Percentiles rank a stretch among this genome's conserved stretches.
These are phyloP conservation scores for Grigorovia humatica DNA, from an alignment of 805 yeast genomes.

Conservation along the genomic window DNA sequence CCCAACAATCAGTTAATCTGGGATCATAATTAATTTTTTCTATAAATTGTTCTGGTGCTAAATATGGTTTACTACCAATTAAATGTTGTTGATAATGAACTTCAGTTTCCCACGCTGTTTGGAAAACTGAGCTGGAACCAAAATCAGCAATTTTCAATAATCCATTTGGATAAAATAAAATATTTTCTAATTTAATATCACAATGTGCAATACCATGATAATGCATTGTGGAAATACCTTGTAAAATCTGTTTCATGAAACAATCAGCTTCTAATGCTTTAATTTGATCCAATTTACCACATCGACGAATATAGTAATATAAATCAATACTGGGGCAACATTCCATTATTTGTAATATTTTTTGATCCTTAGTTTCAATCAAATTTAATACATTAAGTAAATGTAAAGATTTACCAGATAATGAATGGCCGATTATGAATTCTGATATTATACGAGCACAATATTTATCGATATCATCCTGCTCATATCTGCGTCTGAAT, in stretches of 20 bases:
- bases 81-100: slow-evolving; percentile 62
- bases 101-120: slow-evolving; percentile 79
- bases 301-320: slow-evolving; percentile 43
- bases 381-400: slow-evolving; percentile 72
- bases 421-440: slow-evolving; percentile 73
- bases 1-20: slow-evolving; percentile 79
- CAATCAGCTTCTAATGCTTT: slow-evolving; percentile 73
- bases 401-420: slow-evolving; percentile 38
- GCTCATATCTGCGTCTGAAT: slow-evolving; percentile 70
- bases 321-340: slow-evolving; percentile 80
- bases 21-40: slow-evolving; percentile 55
- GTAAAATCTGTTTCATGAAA: slow-evolving; percentile 73
- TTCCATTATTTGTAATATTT: slow-evolving; percentile 87
- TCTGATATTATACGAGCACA: slow-evolving; percentile 81
- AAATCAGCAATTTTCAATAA: slow-evolving; percentile 69
- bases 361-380: slow-evolving; percentile 52
- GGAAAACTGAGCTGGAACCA: slow-evolving; percentile 84
- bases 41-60: slow-evolving; percentile 80
- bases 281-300: slow-evolving; percentile 35
- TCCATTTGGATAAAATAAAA: slow-evolving; percentile 58
- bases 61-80: slow-evolving; percentile 83
- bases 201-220: slow-evolving; percentile 90
- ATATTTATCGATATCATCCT: slow-evolving; percentile 75
- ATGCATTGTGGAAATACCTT: slow-evolving; percentile 80
- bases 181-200: slow-evolving; percentile 83